Percentiles rank a stretch among this genome's conserved stretches.
These are phyloP conservation scores for Parachaetomium inaequale DNA, from an alignment of 495 filamentous ascomycete species.

Conservation along the genomic window DNA sequence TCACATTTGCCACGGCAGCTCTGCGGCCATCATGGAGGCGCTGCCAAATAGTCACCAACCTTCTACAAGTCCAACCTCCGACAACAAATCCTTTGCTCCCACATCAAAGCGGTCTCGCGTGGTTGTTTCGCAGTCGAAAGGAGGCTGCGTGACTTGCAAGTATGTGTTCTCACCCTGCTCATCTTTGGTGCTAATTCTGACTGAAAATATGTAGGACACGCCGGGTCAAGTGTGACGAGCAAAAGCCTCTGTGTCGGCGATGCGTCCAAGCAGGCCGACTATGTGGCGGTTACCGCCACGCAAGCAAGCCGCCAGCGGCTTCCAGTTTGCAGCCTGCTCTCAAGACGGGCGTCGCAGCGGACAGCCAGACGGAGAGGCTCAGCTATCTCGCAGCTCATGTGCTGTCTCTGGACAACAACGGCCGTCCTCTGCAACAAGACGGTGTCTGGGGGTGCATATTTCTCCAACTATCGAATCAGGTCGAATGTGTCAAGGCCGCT, in stretches of 20 bases:
- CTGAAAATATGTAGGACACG: not conserved
- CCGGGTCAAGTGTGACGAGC: constrained; percentile 4
- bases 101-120: not conserved
- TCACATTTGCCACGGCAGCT: not conserved
- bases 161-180: not conserved
- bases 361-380: not conserved
- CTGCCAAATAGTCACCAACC: not conserved
- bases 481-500: not conserved
- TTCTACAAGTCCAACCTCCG: not conserved
- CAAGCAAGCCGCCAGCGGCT: not conserved
- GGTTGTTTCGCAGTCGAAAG: constrained; percentile 1
- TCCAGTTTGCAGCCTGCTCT: not conserved
- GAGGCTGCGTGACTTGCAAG: constrained; percentile 7
- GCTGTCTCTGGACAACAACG: not conserved
- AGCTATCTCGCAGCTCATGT: not conserved
- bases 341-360: not conserved
- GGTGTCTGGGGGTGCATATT: constrained; percentile 5
- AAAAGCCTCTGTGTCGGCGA: constrained; percentile 1
- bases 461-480: constrained; percentile 1
- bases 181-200: not conserved
- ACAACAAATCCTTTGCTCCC: not conserved
- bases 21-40: not conserved
- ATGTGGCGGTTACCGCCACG: not conserved
- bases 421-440: not conserved
- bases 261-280: constrained; percentile 1